These are phyloP conservation scores for Kodamaea alishanica DNA, from an alignment of 1,139 yeast genomes.

Conservation along the genomic window DNA sequence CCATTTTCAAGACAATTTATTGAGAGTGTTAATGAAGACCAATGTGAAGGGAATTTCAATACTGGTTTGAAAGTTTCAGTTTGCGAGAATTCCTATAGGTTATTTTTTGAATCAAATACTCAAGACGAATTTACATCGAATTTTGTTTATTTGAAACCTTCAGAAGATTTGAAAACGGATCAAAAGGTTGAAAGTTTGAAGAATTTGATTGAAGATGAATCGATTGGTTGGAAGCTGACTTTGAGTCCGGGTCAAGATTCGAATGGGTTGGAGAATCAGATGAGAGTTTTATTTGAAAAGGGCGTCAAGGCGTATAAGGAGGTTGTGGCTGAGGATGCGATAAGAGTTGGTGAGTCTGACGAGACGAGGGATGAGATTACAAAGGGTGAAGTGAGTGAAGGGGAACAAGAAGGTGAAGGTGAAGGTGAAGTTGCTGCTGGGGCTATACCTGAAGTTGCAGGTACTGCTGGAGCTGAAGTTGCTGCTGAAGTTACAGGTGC, in stretches of 20 bases:
- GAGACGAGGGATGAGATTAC: slow-evolving; percentile 5
- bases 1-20: slow-evolving; percentile 68
- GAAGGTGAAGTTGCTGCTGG: not conserved
- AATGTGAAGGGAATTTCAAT: slow-evolving; percentile 61
- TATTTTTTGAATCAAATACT: slow-evolving; percentile 79
- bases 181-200: slow-evolving; percentile 29
- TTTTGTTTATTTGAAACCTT: slow-evolving; percentile 38
- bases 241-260: slow-evolving; percentile 26
- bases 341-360: slow-evolving; percentile 7
- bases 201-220: slow-evolving; percentile 31
- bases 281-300: slow-evolving; percentile 26
- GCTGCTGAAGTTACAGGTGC: slow-evolving; percentile 3
- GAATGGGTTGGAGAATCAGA: slow-evolving; percentile 20
- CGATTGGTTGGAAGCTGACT: slow-evolving; percentile 37
- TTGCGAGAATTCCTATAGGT: slow-evolving; percentile 72
- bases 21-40: slow-evolving; percentile 56
- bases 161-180: slow-evolving; percentile 24
- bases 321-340: slow-evolving; percentile 15
- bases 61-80: slow-evolving; percentile 80
- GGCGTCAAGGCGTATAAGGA: slow-evolving; percentile 33
- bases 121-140: slow-evolving; percentile 74
- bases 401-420: not conserved
- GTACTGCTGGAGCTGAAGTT: slow-evolving; percentile 9
- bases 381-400: slow-evolving; percentile 15
- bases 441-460: not conserved